Percentiles rank a stretch among this genome's conserved stretches.
Evolutionary conservation across 768 basidiomycete genomes (phyloP).

Genomic region (Serendipita indica): DNA sequence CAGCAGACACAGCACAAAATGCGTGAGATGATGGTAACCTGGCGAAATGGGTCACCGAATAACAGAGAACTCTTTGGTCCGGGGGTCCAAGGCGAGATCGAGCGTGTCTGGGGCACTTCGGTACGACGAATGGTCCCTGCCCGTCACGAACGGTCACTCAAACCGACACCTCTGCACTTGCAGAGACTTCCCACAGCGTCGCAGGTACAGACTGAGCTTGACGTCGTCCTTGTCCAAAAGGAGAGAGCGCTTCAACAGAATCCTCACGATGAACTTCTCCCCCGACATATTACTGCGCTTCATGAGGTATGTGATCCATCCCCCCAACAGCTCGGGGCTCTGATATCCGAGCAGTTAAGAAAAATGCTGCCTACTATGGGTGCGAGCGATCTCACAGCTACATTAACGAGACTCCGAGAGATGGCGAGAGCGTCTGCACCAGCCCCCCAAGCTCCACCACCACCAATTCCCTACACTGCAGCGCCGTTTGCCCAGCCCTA

Average conservation of each 20-base stretch:
- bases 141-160: slow-evolving; percentile 19
- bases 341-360: slow-evolving; percentile 33
- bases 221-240: slow-evolving; percentile 69
- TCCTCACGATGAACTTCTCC: slow-evolving; percentile 52
- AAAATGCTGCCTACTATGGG: slow-evolving; percentile 39
- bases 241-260: slow-evolving; percentile 57
- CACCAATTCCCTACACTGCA: not conserved
- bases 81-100: slow-evolving; percentile 66
- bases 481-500: slow-evolving; percentile 25
- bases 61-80: slow-evolving; percentile 76
- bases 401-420: slow-evolving; percentile 50
- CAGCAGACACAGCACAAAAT: slow-evolving; percentile 77
- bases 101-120: slow-evolving; percentile 55
- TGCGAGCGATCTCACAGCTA: slow-evolving; percentile 63
- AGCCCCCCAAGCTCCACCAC: not conserved
- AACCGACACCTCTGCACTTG: slow-evolving; percentile 19
- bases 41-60: slow-evolving; percentile 73
- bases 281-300: slow-evolving; percentile 62
- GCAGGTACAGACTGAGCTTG: slow-evolving; percentile 71
- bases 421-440: slow-evolving; percentile 12
- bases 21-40: slow-evolving; percentile 95
- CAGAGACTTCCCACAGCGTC: slow-evolving; percentile 43
- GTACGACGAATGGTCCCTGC: slow-evolving; percentile 13
- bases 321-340: not conserved
- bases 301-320: slow-evolving; percentile 50